phyloP scores from a whole-genome alignment of 371 early-diverging fungal genomes.

The Syncephalis fuscata region DNA sequence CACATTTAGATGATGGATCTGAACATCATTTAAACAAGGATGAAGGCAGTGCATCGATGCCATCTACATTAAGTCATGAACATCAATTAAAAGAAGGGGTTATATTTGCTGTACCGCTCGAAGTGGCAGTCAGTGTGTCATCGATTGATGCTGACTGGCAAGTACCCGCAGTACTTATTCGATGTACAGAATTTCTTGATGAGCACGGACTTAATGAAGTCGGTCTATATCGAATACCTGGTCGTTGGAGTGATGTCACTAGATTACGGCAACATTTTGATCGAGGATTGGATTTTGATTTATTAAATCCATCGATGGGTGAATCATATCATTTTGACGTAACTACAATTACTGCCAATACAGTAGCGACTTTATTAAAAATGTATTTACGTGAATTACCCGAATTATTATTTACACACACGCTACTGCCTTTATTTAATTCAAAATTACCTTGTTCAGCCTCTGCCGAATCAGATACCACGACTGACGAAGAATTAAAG shows the following conservation, averaged over 20 bases:
- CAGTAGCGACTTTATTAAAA: background rate
- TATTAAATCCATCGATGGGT: too few relatives aligned
- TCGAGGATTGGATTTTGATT: too few relatives aligned
- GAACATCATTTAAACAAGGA: too few relatives aligned
- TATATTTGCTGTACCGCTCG: background rate
- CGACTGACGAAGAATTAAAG: background rate
- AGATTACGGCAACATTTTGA: background rate
- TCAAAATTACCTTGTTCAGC: background rate
- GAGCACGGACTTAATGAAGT: background rate
- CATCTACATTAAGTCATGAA: too few relatives aligned
- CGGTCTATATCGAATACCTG: background rate
- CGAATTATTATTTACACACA: background rate
- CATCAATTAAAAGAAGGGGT: background rate
- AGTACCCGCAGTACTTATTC: background rate
- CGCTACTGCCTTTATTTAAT: background rate
- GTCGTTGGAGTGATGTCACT: background rate
- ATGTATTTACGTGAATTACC: slow-evolving; percentile 1
- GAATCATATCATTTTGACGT: too few relatives aligned
- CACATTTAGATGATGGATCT: too few relatives aligned
- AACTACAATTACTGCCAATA: background rate
- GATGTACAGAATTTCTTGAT: background rate
- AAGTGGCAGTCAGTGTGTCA: background rate
- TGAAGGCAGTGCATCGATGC: too few relatives aligned
- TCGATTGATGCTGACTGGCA: background rate
- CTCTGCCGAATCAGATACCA: background rate